These are phyloP conservation scores for Gracilaria domingensis DNA, from an alignment of 23 red algal species.

Conservation along the genomic window DNA sequence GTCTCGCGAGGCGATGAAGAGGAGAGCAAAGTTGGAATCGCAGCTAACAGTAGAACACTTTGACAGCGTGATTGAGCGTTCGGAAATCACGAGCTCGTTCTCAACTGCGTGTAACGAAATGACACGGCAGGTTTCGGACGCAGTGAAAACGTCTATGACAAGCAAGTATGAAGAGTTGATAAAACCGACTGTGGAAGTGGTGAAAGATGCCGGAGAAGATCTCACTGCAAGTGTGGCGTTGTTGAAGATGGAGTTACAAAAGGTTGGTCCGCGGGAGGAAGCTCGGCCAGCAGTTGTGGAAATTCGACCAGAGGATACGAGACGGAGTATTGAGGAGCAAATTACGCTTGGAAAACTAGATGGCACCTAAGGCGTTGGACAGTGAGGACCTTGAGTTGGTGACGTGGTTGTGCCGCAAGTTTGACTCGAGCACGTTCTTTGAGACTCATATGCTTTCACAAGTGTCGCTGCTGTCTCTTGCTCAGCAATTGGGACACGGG, in stretches of 20 bases:
- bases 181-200: conserved; percentile 34
- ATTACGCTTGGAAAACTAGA: conserved; percentile 50
- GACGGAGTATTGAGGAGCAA: conserved; percentile 55
- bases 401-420: conserved; percentile 49
- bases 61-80: conserved; percentile 29
- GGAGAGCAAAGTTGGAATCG: conserved; percentile 45
- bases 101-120: conserved; percentile 66
- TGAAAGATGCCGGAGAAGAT: conserved; percentile 60
- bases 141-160: conserved; percentile 57
- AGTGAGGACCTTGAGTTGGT: conserved; percentile 59
- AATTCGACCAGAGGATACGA: conserved; percentile 50
- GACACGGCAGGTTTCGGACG: conserved; percentile 54
- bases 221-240: conserved; percentile 37
- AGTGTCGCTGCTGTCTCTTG: conserved; percentile 46
- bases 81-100: conserved; percentile 42
- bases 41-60: conserved; percentile 61
- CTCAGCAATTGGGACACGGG: conserved; percentile 53
- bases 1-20: conserved; percentile 47
- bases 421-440: conserved; percentile 65
- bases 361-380: conserved; percentile 61
- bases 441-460: conserved; percentile 66
- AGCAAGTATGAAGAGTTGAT: conserved; percentile 67
- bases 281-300: conserved; percentile 10
- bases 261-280: background rate
- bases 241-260: conserved; percentile 37